These are phyloP conservation scores for Choanephora cucurbitarum DNA, from an alignment of 371 early-diverging fungal genomes.

Conservation along the genomic window DNA sequence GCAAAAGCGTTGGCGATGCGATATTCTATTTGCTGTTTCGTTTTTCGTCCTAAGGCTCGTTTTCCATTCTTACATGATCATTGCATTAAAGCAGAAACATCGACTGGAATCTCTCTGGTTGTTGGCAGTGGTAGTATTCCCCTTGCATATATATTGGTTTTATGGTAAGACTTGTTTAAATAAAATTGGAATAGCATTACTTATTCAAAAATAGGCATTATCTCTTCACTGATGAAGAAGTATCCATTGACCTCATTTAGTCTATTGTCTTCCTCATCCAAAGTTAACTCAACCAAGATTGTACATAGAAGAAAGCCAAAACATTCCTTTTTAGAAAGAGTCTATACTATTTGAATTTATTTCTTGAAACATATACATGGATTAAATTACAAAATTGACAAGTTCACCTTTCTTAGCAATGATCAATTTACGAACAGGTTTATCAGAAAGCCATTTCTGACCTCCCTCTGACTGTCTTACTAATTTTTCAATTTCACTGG, in stretches of 20 bases:
- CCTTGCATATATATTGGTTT: constrained; percentile 51
- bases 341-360: constrained; percentile 18
- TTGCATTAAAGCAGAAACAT: constrained; percentile 22
- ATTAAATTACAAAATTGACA: constrained; percentile 71
- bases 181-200: no score
- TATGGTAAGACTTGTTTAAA: constrained; percentile 41
- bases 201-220: neutral
- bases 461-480: constrained; percentile 55
- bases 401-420: constrained; percentile 75
- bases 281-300: constrained; percentile 3
- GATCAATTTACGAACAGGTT: constrained; percentile 62
- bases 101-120: constrained; percentile 23
- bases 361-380: neutral
- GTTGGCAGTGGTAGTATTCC: constrained; percentile 28
- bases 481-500: constrained; percentile 41
- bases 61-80: constrained; percentile 47
- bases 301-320: constrained; percentile 7
- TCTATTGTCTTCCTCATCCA: neutral
- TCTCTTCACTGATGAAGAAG: neutral
- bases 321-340: constrained; percentile 18
- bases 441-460: constrained; percentile 59
- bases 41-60: constrained; percentile 42
- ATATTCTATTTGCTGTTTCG: constrained; percentile 40
- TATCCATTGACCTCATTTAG: no score
- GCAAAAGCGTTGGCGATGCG: constrained; percentile 28